Conservation (phyloP, 495 filamentous ascomycete genomes). For the Trichoderma erinaceum region DNA sequence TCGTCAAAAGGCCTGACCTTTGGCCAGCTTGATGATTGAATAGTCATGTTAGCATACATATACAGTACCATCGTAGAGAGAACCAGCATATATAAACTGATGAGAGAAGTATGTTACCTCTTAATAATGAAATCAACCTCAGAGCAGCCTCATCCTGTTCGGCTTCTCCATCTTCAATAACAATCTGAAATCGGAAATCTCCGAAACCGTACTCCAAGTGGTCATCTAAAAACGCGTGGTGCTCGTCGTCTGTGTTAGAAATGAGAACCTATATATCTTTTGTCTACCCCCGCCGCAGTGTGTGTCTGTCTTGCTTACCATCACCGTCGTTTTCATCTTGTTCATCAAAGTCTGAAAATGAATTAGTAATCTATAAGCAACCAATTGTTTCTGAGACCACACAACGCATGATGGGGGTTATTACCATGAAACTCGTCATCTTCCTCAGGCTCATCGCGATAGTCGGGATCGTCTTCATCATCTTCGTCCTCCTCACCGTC, state of each 20-base stretch:
- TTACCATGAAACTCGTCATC: slow-evolving; percentile 4
- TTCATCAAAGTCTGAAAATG: neutral
- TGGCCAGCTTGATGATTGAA: slow-evolving; percentile 3
- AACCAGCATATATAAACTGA: neutral
- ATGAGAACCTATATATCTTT: neutral
- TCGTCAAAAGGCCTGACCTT: slow-evolving; percentile 1
- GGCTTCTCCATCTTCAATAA: slow-evolving; percentile 10
- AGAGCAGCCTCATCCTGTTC: neutral
- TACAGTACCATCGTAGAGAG: neutral
- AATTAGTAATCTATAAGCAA: neutral
- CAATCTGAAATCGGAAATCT: slow-evolving; percentile 1
- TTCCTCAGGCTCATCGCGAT: slow-evolving; percentile 14
- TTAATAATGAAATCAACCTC: slow-evolving; percentile 6
- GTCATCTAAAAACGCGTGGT: neutral
- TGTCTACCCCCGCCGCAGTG: too few species aligned
- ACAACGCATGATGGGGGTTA: neutral
- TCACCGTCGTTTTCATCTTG: slow-evolving; percentile 6
- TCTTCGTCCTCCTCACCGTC: slow-evolving; percentile 13
- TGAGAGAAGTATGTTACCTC: neutral
- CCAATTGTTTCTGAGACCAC: neutral
- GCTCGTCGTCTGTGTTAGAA: too few species aligned
- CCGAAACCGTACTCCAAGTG: neutral
- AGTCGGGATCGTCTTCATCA: slow-evolving; percentile 15
- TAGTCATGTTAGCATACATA: neutral
- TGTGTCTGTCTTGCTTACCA: neutral